Base-by-base conservation (phyloP, 2,329 filamentous ascomycete genomes). In the Xylariaceae sp. region DNA sequence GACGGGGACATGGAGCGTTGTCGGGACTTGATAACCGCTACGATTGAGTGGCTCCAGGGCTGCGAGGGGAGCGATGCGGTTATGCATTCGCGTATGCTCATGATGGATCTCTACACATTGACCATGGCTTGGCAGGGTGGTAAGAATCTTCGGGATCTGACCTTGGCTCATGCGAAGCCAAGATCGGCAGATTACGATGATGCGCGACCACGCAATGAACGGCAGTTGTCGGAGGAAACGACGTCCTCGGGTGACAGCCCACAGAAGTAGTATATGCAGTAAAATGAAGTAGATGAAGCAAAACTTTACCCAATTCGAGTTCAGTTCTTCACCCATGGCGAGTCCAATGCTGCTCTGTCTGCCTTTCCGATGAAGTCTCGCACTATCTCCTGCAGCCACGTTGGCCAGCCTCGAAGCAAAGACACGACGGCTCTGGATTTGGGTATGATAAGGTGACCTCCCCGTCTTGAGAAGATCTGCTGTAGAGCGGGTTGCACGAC, bases 331-430 rank as follows among this genome's bases (percentile, higher is more conserved):
- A 42, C 40, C 12, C 13, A 42, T 13, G 40, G 40, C 40, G 40
- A 42, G 3, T 19, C 40, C 12, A 42, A 13, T 13, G 40, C 5
- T 11, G 41, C 39, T n/a, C 49, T 51, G 13, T 47, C 39, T 33
- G 45, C 39, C 16, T 43, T 51, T 3, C 49, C 44, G 22, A 47
- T 47, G 38, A 43, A 6, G 44, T 51, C 49, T 42, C 49, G 36
- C 5, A 51, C 44, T 9, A 50, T 18, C 44, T 47, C 49, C 45
- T 51, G 44, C 39, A 47, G 3, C 49, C 44, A 51, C 16, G 47
- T 51, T 10, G 49, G 44, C 36, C 28, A 47, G 3, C 49, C 45
- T 31, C 49, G 39, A 9, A 51, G 13, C 17, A 19, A 31, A 3
- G 49, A 42, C 10, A 47, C 49, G n/a, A 51, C 31, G 18, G 49